Evolutionary conservation across 768 basidiomycete genomes (phyloP), one percentile per base, ranked within the genome.

Genomic region (Mycena alexandri): DNA sequence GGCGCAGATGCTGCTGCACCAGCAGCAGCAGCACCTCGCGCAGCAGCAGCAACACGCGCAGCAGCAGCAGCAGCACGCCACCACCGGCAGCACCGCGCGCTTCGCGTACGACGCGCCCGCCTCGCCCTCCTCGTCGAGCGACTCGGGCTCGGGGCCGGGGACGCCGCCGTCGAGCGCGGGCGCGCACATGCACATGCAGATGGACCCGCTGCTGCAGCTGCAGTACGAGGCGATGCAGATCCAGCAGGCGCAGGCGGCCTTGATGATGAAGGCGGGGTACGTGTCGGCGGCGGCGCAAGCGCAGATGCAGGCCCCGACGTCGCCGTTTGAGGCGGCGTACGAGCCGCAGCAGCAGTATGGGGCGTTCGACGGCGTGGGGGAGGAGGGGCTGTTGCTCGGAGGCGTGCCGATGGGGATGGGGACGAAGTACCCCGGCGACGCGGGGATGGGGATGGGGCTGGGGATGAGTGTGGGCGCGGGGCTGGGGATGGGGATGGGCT

Each of bases 81-180:
- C 29, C 38, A 2, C 38, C 51, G 34, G 34, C 60, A 38, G 33
- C 17, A 17, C 16, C 5, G 34, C 38, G 22, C 63, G 63, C 55
- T 65, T 65, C 36, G 63, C 63, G 25, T 65, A 38, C 47, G 63
- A 50, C 33, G 53, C 62, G 2, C 62, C 62, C 33, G 33, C 58
- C n/a, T 25, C 46, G 46, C 34, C 44, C 19, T 46, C 58, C 38
- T 38, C 38, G 38, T 38, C 38, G 11, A 38, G 14, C 25, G 43
- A 41, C 34, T 57, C 42, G 42, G 56, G 43, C 56, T 10, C 38
- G 38, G 56, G 53, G 38, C 53, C 53, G 10, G 53, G 21, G 53
- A 55, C 53, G 53, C 53, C 53, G 53, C 53, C 56, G 12, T 17
- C 56, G 25, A 57, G 56, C 5, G 42, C 56, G 33, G 58, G 42